A percentile compares a stretch with the other conserved stretches of the same genome.
Evolutionary conservation across 2,329 filamentous ascomycete species (phyloP).

Genomic region (Colletotrichum incanum): DNA sequence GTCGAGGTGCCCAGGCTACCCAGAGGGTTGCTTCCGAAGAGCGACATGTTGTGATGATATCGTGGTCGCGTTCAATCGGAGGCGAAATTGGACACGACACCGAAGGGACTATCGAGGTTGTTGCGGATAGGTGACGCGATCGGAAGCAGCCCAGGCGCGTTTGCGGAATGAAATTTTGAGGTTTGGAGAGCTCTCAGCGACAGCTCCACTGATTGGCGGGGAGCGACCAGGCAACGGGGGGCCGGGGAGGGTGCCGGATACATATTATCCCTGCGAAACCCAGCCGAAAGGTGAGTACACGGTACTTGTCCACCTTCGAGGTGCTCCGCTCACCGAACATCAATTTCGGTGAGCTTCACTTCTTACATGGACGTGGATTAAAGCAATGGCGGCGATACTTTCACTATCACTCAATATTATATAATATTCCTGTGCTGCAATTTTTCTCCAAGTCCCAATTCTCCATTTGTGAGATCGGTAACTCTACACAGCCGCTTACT

Average conservation of each 20-base stretch:
- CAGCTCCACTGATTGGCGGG: slow-evolving; percentile 44
- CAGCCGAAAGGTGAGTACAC: not conserved
- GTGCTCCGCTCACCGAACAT: slow-evolving; percentile 20
- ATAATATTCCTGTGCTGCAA: not conserved
- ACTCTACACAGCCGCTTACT: not conserved
- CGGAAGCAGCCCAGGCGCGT: slow-evolving; percentile 30
- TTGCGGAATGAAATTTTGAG: slow-evolving; percentile 39
- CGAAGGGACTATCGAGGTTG: slow-evolving; percentile 4
- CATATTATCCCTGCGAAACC: not conserved
- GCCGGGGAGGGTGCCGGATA: slow-evolving; percentile 6
- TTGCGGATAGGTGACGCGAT: slow-evolving; percentile 19
- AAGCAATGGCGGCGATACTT: not conserved
- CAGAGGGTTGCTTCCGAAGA: slow-evolving; percentile 45
- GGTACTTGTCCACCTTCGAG: not conserved
- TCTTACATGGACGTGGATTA: not conserved
- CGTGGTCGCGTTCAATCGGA: slow-evolving; percentile 20
- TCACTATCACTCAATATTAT: not conserved
- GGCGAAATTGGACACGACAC: slow-evolving; percentile 22
- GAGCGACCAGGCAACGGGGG: slow-evolving; percentile 41
- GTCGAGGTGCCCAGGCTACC: slow-evolving; percentile 43
- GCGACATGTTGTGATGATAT: slow-evolving; percentile 37
- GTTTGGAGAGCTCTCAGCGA: slow-evolving; percentile 40
- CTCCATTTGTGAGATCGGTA: too few relatives aligned
- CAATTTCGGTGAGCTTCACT: not conserved
- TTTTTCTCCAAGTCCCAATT: not conserved